These are phyloP conservation scores for Solanum stenotomum DNA, from an alignment of 257 asterid species.

Conservation along the genomic window DNA sequence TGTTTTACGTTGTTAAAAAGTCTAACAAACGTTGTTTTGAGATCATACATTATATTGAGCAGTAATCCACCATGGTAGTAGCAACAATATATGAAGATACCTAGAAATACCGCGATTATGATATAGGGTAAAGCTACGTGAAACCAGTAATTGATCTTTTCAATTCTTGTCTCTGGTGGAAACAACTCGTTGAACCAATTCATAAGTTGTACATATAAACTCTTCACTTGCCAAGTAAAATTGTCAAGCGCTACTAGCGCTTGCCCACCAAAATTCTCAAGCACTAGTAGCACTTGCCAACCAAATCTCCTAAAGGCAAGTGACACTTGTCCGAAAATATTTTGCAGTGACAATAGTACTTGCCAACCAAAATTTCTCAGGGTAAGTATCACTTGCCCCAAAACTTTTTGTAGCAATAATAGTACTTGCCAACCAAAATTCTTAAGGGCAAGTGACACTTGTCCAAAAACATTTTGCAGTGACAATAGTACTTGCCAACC, in stretches of 20 bases:
- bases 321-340: not conserved
- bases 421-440: not conserved
- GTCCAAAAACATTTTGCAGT: accelerated
- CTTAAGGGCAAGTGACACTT: not conserved
- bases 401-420: too few species aligned
- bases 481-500: not conserved
- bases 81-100: not conserved
- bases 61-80: not conserved
- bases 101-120: not conserved
- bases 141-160: conserved; percentile 18
- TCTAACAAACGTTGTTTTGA: not conserved
- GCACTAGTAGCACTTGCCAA: not conserved
- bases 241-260: not conserved
- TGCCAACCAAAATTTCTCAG: not conserved
- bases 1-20: accelerated
- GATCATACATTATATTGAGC: accelerated
- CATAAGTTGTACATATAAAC: not conserved
- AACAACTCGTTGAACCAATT: conserved; percentile 24
- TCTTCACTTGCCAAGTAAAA: not conserved
- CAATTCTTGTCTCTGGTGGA: conserved; percentile 32
- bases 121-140: not conserved
- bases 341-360: not conserved
- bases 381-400: not conserved
- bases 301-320: not conserved
- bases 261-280: not conserved